Base-by-base conservation (phyloP, 257 asterid genomes). In the Eustoma russellianum region DNA sequence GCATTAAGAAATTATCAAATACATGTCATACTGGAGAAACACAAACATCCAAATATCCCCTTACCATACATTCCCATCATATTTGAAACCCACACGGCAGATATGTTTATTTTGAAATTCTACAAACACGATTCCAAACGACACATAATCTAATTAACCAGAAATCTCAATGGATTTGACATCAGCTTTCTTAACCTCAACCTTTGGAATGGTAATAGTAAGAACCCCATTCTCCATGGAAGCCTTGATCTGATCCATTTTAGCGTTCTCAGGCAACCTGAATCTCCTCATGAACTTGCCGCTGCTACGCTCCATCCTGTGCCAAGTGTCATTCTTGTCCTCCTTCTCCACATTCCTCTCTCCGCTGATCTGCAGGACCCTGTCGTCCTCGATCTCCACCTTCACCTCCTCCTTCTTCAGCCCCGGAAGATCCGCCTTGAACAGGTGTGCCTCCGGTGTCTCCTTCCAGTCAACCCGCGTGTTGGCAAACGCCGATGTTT, bases 191-290 rank as follows among this genome's bases (percentile, higher is more conserved):
- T 47, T 47, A 11, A 47, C 28, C 28, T 47, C 52, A 17, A 2
- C 52, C 52, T 47, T 47, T 5, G 52, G 52, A 47, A 47, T 9
- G 12, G 52, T 47, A 16, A 47, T 10, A 3, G 30, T 16, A 1
- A 47, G 52, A 17, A 47, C 52, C 52, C 52, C 52, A 47, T 47
- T 47, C 52, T 47, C 52, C 52, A 16, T 47, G 1, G 19, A n/a
- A 15, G 52, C 52, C 13, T 47, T 47, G 13, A 47, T 18, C 13
- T 17, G 11, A 10, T 47, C 52, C 52, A 47, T n/a, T 3, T 16
- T 47, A 0, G 30, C 30, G 6, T 47, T 17, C 52, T 47, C 52
- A 16, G 52, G 52, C 33, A 47, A 2, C 30, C 52, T 47, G 3
- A 47, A 47, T 12, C 52, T 47, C 52, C 52, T 47, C 30, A 9